Conservation (phyloP, 73 alveolate genomes). For the Paramecium pentaurelia region DNA sequence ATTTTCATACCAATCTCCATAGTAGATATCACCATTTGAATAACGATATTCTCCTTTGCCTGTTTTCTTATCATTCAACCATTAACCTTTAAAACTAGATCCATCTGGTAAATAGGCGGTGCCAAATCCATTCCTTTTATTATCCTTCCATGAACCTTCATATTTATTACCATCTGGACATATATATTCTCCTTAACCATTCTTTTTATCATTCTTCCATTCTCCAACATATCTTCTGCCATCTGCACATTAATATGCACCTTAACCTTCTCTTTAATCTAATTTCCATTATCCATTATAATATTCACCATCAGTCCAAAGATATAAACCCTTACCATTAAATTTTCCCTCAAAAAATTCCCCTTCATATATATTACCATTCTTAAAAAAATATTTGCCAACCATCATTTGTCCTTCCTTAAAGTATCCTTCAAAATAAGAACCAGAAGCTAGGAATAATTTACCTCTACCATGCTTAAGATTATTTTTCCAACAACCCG, state of each 20-base stretch:
- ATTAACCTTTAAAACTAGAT: slow-evolving; percentile 56
- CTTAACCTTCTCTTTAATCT: slow-evolving; percentile 52
- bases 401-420: slow-evolving; percentile 8
- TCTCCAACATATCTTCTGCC: slow-evolving; percentile 68
- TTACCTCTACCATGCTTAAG: slow-evolving; percentile 38
- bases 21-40: slow-evolving; percentile 63
- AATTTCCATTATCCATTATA: slow-evolving; percentile 52
- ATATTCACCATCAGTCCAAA: slow-evolving; percentile 55
- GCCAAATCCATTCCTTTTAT: slow-evolving; percentile 49
- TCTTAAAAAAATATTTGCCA: slow-evolving; percentile 32
- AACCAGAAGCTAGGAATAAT: neutral
- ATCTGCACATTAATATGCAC: slow-evolving; percentile 50
- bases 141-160: slow-evolving; percentile 51
- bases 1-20: slow-evolving; percentile 71
- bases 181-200: slow-evolving; percentile 79
- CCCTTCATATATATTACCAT: slow-evolving; percentile 54
- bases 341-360: slow-evolving; percentile 32
- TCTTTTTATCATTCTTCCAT: slow-evolving; percentile 71
- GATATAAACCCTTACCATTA: slow-evolving; percentile 37
- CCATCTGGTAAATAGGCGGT: slow-evolving; percentile 28
- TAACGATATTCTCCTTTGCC: slow-evolving; percentile 62
- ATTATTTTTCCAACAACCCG: neutral
- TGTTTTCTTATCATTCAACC: slow-evolving; percentile 56
- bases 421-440: slow-evolving; percentile 37
- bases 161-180: slow-evolving; percentile 53